A percentile compares a stretch with the other conserved stretches of the same genome.
These are phyloP conservation scores for Pseudogymnoascus sp. DNA, from an alignment of 2,329 filamentous ascomycete species.

Conservation along the genomic window DNA sequence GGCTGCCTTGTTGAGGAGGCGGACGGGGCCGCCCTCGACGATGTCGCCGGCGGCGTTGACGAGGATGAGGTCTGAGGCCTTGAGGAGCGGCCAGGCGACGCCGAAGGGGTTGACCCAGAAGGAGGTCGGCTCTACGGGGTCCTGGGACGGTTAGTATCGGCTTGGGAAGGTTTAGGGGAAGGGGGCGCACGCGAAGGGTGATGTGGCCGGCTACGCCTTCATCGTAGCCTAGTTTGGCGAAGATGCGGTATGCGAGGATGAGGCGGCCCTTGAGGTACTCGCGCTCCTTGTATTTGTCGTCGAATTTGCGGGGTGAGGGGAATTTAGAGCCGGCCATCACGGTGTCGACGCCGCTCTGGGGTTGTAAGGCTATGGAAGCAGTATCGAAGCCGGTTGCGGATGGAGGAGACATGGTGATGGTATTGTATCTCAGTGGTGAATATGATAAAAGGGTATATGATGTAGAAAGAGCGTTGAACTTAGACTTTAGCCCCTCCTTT, in stretches of 20 bases:
- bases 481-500: neutral
- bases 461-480: neutral
- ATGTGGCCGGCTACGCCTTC: slow-evolving; percentile 41
- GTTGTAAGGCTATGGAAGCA: neutral
- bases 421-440: neutral
- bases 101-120: slow-evolving; percentile 31
- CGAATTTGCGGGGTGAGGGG: slow-evolving; percentile 18
- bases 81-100: slow-evolving; percentile 37
- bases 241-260: slow-evolving; percentile 40
- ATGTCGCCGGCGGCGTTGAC: slow-evolving; percentile 54
- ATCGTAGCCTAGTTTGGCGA: slow-evolving; percentile 37
- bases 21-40: slow-evolving; percentile 47
- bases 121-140: slow-evolving; percentile 26
- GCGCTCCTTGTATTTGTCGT: slow-evolving; percentile 28
- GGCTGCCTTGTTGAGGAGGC: slow-evolving; percentile 31
- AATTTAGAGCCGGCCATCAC: neutral
- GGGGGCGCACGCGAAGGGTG: slow-evolving; percentile 27
- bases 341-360: neutral
- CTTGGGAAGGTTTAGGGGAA: neutral
- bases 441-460: neutral
- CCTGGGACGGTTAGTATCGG: slow-evolving; percentile 16
- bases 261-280: slow-evolving; percentile 35
- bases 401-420: slow-evolving; percentile 3
- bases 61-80: slow-evolving; percentile 57
- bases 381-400: neutral